These are phyloP conservation scores for Rubia tinctorum DNA, from an alignment of 305 asterid species.

Conservation along the genomic window DNA sequence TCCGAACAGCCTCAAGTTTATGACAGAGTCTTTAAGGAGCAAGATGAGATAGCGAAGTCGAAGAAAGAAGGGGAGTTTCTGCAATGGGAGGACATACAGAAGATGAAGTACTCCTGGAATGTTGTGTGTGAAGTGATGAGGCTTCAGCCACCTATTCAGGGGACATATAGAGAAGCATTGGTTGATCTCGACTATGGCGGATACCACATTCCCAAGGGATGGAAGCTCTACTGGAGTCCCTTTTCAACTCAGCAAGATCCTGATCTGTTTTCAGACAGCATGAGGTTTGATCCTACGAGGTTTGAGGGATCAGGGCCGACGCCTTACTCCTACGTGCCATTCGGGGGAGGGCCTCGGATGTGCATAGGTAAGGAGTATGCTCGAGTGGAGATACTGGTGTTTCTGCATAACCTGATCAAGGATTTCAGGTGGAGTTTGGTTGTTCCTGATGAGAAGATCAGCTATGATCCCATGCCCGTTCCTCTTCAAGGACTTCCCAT, in stretches of 20 bases:
- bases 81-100: constrained; percentile 47
- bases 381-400: constrained; percentile 51
- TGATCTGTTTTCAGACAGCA: constrained; percentile 25
- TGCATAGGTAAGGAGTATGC: constrained; percentile 61
- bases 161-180: constrained; percentile 42
- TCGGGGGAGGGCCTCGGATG: constrained; percentile 76
- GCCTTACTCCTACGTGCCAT: constrained; percentile 46
- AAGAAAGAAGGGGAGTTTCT: constrained; percentile 30
- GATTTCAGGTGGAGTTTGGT: constrained; percentile 37
- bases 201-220: constrained; percentile 54
- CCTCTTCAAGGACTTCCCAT: constrained; percentile 55
- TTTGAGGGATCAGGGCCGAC: constrained; percentile 44
- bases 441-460: constrained; percentile 41
- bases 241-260: constrained; percentile 35
- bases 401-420: constrained; percentile 39
- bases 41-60: constrained; percentile 35
- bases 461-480: constrained; percentile 46
- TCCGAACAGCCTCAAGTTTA: constrained; percentile 28
- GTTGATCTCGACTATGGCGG: constrained; percentile 37
- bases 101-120: constrained; percentile 57
- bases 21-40: constrained; percentile 33
- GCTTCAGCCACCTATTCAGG: constrained; percentile 36
- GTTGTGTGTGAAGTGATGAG: constrained; percentile 46
- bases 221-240: constrained; percentile 53
- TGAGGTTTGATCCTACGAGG: constrained; percentile 50